phyloP scores from a whole-genome alignment of 176 grass and related monocot genomes.

The Triticum timopheevii region DNA sequence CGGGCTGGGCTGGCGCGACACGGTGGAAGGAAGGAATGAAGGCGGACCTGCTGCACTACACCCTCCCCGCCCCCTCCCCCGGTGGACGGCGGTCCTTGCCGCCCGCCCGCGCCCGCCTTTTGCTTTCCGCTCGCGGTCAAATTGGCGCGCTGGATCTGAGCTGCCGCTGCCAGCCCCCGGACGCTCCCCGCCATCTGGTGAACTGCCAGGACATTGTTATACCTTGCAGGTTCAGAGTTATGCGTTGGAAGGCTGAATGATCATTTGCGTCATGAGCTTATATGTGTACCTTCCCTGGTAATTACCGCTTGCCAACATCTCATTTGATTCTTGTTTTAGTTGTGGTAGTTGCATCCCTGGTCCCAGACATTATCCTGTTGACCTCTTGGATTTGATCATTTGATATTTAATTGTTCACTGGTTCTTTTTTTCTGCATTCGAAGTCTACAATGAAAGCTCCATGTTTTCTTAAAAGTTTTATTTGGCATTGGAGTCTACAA shows the following conservation, averaged over 20 bases:
- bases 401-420: background rate
- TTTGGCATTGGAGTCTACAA: too few species aligned
- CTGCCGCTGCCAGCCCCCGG: too few species aligned
- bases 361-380: background rate
- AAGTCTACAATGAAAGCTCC: slow-evolving; percentile 13
- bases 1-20: background rate
- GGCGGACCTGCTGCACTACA: too few species aligned
- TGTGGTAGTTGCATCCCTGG: slow-evolving; percentile 28
- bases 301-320: background rate
- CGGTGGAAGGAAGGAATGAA: too few species aligned
- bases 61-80: too few species aligned
- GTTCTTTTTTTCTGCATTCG: background rate
- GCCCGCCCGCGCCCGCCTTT: too few species aligned
- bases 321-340: slow-evolving; percentile 25
- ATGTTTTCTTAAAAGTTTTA: background rate
- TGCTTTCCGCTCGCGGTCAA: too few species aligned
- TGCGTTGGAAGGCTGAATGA: slow-evolving; percentile 53
- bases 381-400: slow-evolving; percentile 19
- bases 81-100: too few species aligned
- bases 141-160: too few species aligned
- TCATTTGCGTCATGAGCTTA: background rate
- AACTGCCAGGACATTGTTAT: slow-evolving; percentile 23
- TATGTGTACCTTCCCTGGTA: slow-evolving; percentile 38
- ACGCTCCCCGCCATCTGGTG: too few species aligned
- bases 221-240: slow-evolving; percentile 59